These are phyloP conservation scores for Zasmidium citrigriseum DNA, from an alignment of 2,329 filamentous ascomycete genomes.

Conservation along the genomic window DNA sequence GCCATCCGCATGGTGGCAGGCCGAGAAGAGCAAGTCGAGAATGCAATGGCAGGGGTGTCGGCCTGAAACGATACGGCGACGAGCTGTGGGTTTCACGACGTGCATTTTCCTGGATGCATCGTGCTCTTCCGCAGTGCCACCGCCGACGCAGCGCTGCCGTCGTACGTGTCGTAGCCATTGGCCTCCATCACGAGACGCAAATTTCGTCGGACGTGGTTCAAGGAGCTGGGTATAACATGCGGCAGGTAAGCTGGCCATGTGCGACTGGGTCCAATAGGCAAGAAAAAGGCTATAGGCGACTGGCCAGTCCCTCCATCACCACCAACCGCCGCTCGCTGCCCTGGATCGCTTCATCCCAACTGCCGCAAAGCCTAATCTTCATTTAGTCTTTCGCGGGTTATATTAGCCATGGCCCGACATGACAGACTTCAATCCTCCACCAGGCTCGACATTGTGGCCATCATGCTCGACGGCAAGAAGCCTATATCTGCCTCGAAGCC, in stretches of 20 bases:
- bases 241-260: background rate
- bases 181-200: slow-evolving; percentile 4
- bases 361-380: background rate
- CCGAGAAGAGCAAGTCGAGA: slow-evolving; percentile 3
- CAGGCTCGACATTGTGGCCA: slow-evolving; percentile 21
- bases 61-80: slow-evolving; percentile 11
- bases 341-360: background rate
- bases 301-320: background rate
- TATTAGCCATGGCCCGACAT: slow-evolving; percentile 9
- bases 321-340: background rate
- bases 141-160: slow-evolving; percentile 2
- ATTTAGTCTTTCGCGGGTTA: background rate
- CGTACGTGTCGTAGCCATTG: slow-evolving; percentile 9
- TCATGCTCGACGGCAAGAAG: slow-evolving; percentile 6
- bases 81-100: slow-evolving; percentile 8
- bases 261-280: background rate
- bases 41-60: slow-evolving; percentile 1
- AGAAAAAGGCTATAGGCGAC: slow-evolving; percentile 4
- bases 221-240: slow-evolving; percentile 8
- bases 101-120: slow-evolving; percentile 7
- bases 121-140: slow-evolving; percentile 11
- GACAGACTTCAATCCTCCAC: slow-evolving; percentile 10
- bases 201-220: slow-evolving; percentile 14
- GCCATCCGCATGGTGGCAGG: slow-evolving; percentile 1
- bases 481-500: background rate